Base-by-base conservation (phyloP, 2,329 filamentous ascomycete species). In the Ambrosiella beaveri region DNA sequence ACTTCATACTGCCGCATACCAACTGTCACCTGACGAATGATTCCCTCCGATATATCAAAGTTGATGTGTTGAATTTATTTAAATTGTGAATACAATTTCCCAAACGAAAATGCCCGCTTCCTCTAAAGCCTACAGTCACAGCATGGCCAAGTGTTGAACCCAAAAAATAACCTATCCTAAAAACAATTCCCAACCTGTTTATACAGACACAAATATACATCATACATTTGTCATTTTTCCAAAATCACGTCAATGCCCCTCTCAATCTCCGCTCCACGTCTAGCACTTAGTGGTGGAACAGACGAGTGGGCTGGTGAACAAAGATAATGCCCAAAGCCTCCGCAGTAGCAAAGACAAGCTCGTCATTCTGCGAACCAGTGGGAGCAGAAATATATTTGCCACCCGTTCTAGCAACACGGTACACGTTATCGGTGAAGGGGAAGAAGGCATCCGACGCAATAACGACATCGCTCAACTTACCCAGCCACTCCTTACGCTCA, bases 361-460 rank as follows among this genome's bases (percentile, higher is more conserved):
- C 71, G 69, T 93, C 88, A 68, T 93, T 93, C 71, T 93, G 87
- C 71, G 85, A 95, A 59, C 93, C 93, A 55, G 81, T 86, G 8
- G 93, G 93, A 44, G 91, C 91, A 57, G 93, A 91, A 66, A 97
- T 88, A 75, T 95, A 98, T 76, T 95, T 97, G 68, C 82, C 89
- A 54, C 93, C 93, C 19, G 88, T 95, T 66, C 88, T 80, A 62
- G 81, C 82, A 56, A 89, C 87, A 64, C 93, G 83, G 81, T 94
- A 96, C 63, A 98, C 86, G 66, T 98, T 98, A 76, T 98, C 93
- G 67, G 88, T 88, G 74, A 98, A 98, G 64, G 93, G 93, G 81
- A 98, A 98, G 73, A 98, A 98, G 63, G 93, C 93, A 71, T 98
- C 93, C 63, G 88, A 95, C 57, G 88, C 95, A 58, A 95, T 81